phyloP scores from a whole-genome alignment of 495 filamentous ascomycete species.

The Sphaerosporella brunnea region DNA sequence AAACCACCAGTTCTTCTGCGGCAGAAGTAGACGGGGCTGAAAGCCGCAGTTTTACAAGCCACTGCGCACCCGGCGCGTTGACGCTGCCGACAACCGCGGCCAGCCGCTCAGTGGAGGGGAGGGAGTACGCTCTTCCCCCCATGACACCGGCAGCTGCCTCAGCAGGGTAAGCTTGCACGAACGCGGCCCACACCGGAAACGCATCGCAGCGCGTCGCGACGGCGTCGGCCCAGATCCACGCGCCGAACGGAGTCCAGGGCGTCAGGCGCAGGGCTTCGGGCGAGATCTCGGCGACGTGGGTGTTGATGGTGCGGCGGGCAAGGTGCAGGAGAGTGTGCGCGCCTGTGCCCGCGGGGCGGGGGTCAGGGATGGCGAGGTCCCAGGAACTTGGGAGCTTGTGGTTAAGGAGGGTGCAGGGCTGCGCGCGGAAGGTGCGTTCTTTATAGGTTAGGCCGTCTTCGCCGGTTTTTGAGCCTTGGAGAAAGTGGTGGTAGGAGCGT shows the following conservation, averaged over 20 bases:
- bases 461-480: background rate
- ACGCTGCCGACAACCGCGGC: background rate
- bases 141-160: background rate
- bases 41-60: background rate
- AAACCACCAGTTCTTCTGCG: background rate
- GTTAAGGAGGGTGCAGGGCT: too few species aligned
- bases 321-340: background rate
- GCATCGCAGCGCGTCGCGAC: background rate
- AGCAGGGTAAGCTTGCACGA: too few species aligned
- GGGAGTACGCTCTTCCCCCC: background rate
- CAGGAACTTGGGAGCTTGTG: too few species aligned
- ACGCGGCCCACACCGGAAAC: too few species aligned
- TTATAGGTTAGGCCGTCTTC: background rate
- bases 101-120: background rate
- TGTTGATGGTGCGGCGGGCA: background rate
- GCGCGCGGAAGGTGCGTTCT: background rate
- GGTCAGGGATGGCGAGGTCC: background rate
- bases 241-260: background rate
- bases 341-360: background rate
- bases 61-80: background rate
- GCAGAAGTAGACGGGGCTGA: background rate
- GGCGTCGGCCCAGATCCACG: background rate
- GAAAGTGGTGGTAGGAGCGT: background rate
- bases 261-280: background rate
- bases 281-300: background rate